These are phyloP conservation scores for Panus rudis DNA, from an alignment of 768 basidiomycete genomes.

Conservation along the genomic window DNA sequence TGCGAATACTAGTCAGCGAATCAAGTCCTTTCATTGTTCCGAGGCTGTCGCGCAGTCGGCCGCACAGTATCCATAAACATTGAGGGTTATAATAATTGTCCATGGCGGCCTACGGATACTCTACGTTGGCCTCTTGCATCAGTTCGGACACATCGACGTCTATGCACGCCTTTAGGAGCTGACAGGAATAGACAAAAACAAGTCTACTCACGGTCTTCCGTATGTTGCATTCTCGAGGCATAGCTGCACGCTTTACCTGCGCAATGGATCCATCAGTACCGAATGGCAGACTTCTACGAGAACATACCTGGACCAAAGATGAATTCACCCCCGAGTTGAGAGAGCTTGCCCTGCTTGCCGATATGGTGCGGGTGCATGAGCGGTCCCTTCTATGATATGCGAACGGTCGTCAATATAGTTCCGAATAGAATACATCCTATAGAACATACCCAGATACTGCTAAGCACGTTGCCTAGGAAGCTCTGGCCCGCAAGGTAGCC, in stretches of 20 bases:
- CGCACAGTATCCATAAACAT: too few species aligned
- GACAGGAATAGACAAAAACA: not conserved
- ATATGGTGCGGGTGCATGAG: slow-evolving; percentile 37
- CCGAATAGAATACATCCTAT: not conserved
- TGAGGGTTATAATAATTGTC: too few species aligned
- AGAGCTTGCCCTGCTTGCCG: slow-evolving; percentile 59
- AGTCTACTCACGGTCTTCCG: slow-evolving; percentile 42
- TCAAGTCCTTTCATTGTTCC: too few species aligned
- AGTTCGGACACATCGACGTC: slow-evolving; percentile 45
- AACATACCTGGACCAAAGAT: slow-evolving; percentile 48
- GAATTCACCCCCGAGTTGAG: slow-evolving; percentile 60
- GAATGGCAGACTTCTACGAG: not conserved
- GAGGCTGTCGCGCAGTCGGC: too few species aligned
- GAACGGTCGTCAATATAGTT: not conserved
- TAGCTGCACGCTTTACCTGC: slow-evolving; percentile 41
- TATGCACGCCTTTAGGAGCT: slow-evolving; percentile 13
- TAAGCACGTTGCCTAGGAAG: slow-evolving; percentile 23
- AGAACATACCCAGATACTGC: slow-evolving; percentile 39
- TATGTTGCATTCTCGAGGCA: slow-evolving; percentile 53
- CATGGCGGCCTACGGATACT: too few species aligned
- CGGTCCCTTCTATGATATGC: slow-evolving; percentile 10
- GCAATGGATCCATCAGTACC: not conserved
- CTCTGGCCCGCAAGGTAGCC: slow-evolving; percentile 37
- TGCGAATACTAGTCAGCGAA: too few species aligned
- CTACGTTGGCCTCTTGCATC: slow-evolving; percentile 37